phyloP scores from a whole-genome alignment of 768 basidiomycete genomes.

The Collybiopsis confluens region DNA sequence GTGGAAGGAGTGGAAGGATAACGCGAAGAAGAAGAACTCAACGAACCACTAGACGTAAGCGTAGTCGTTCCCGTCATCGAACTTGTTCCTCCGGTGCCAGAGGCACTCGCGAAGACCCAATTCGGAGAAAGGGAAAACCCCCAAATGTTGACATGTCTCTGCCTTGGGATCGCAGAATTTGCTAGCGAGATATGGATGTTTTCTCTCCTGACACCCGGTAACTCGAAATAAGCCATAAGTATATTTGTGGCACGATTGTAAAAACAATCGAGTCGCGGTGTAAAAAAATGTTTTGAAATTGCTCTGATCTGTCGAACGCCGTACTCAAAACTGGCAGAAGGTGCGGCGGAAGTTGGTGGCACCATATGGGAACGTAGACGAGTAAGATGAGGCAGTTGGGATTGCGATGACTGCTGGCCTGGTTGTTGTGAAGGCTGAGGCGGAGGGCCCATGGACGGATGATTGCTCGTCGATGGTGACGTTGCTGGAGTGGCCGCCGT shows the following conservation, averaged over 20 bases:
- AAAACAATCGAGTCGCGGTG: neutral
- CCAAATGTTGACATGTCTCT: neutral
- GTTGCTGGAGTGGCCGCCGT: neutral
- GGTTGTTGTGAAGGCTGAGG: neutral
- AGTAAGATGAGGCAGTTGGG: neutral
- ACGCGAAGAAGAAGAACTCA: constrained; percentile 3
- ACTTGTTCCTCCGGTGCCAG: neutral
- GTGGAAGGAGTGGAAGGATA: neutral
- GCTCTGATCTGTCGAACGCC: neutral
- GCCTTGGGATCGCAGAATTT: neutral
- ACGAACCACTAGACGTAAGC: constrained; percentile 5
- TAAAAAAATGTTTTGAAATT: neutral
- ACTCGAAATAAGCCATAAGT: neutral
- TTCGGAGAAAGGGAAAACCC: constrained; percentile 1
- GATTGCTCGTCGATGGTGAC: neutral
- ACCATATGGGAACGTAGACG: neutral
- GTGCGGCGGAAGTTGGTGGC: neutral
- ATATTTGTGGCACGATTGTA: neutral
- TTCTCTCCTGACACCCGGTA: neutral
- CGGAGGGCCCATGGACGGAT: constrained; percentile 1
- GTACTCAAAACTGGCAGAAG: neutral
- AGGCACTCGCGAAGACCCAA: neutral
- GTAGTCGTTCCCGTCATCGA: constrained; percentile 4
- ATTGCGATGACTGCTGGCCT: neutral
- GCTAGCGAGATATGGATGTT: neutral